Conservation (phyloP, 345 rosid species). For the Euphorbia pulcherrima region DNA sequence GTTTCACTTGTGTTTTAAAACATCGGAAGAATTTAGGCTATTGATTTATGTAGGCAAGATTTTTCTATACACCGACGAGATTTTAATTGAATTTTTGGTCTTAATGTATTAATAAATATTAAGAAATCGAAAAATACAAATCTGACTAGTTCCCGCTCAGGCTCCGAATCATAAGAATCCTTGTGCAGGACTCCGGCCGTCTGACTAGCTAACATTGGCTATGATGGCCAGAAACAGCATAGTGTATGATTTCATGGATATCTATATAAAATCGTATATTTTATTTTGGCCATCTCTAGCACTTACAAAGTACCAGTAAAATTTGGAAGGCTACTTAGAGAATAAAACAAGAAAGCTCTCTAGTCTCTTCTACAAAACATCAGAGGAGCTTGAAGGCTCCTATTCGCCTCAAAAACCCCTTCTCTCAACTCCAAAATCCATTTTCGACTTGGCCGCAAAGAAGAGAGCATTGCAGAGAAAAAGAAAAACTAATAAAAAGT, state of each 20-base stretch:
- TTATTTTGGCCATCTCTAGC: neutral
- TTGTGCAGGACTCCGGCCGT: no score
- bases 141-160: no score
- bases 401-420: conserved; percentile 11
- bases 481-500: neutral
- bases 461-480: neutral
- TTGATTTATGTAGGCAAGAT: no score
- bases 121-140: no score
- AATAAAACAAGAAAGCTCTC: neutral
- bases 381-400: conserved; percentile 5
- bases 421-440: conserved; percentile 5
- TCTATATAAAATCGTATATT: neutral
- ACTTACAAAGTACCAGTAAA: neutral
- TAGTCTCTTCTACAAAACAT: neutral
- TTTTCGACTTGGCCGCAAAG: conserved; percentile 12
- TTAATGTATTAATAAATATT: no score
- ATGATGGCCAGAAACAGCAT: neutral
- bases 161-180: no score
- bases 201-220: no score
- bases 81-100: no score
- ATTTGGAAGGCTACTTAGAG: neutral
- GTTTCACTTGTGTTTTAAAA: no score
- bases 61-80: no score
- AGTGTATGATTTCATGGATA: neutral
- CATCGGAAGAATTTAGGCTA: no score